phyloP scores from a whole-genome alignment of 2,329 filamentous ascomycete genomes.

The Pseudogymnoascus destructans region DNA sequence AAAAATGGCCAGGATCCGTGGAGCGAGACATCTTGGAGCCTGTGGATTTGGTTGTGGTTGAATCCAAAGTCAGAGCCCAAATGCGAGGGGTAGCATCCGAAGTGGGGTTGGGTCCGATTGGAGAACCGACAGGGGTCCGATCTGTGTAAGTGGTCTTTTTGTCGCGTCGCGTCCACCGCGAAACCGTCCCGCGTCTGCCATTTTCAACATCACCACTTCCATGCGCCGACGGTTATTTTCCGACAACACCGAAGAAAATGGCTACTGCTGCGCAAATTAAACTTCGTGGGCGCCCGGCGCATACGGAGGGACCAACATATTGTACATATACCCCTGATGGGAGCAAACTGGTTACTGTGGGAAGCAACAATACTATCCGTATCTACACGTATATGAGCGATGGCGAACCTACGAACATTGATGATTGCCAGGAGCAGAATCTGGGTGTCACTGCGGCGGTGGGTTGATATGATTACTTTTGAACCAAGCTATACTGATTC shows the following conservation, averaged over 20 bases:
- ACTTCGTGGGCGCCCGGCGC: conserved; percentile 52
- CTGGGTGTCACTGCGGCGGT: conserved; percentile 61
- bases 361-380: conserved; percentile 85
- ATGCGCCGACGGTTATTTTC: conserved; percentile 11
- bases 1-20: conserved; percentile 69
- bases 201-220: conserved; percentile 11
- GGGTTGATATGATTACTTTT: conserved; percentile 14
- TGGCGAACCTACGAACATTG: conserved; percentile 83
- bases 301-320: conserved; percentile 77
- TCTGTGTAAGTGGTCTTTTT: conserved; percentile 8
- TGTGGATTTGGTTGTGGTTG: neutral
- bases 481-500: conserved; percentile 13
- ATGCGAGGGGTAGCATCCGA: neutral
- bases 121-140: conserved; percentile 14
- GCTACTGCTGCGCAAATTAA: conserved; percentile 29
- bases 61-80: neutral
- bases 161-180: conserved; percentile 16
- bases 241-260: conserved; percentile 18
- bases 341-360: conserved; percentile 74
- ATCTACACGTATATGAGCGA: conserved; percentile 85
- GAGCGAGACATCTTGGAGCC: conserved; percentile 46
- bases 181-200: conserved; percentile 9
- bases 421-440: conserved; percentile 82
- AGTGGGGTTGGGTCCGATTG: conserved; percentile 2
- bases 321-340: conserved; percentile 86